phyloP scores from a whole-genome alignment of 768 basidiomycete species.

The Calocera viscosa region DNA sequence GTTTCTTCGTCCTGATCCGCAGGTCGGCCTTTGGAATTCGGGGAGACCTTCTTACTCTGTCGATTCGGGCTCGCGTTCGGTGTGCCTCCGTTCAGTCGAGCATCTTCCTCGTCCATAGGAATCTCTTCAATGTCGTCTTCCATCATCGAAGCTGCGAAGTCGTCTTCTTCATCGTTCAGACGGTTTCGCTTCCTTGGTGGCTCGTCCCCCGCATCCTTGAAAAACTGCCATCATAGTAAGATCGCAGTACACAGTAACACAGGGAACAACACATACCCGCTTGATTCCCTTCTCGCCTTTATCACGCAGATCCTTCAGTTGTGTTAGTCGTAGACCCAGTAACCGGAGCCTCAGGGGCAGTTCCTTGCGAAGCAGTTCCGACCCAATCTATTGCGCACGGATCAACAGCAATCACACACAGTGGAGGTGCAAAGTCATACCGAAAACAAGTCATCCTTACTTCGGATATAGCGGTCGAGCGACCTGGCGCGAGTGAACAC shows the following conservation, averaged over 20 bases:
- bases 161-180: conserved; percentile 17
- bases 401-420: not conserved
- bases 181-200: conserved; percentile 35
- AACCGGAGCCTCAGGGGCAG: conserved; percentile 67
- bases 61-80: not conserved
- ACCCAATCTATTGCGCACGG: conserved; percentile 46
- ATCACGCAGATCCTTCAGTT: conserved; percentile 67
- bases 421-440: conserved; percentile 44
- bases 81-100: not conserved
- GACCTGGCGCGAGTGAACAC: conserved; percentile 78
- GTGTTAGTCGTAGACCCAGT: conserved; percentile 79
- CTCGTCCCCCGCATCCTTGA: conserved; percentile 29
- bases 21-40: not conserved
- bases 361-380: conserved; percentile 68
- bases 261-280: conserved; percentile 34
- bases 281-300: conserved; percentile 49
- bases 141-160: conserved; percentile 31
- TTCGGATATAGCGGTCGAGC: conserved; percentile 60
- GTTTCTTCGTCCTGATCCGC: conserved; percentile 16
- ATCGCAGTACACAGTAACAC: not conserved
- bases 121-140: conserved; percentile 38
- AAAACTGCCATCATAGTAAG: conserved; percentile 38
- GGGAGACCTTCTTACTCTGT: not conserved
- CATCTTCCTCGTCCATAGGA: not conserved
- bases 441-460: conserved; percentile 62